Evolutionary conservation across 1,284 basidiomycete species (phyloP), one percentile per base, ranked within the genome.

Genomic region (Naganishia liquefaciens): DNA sequence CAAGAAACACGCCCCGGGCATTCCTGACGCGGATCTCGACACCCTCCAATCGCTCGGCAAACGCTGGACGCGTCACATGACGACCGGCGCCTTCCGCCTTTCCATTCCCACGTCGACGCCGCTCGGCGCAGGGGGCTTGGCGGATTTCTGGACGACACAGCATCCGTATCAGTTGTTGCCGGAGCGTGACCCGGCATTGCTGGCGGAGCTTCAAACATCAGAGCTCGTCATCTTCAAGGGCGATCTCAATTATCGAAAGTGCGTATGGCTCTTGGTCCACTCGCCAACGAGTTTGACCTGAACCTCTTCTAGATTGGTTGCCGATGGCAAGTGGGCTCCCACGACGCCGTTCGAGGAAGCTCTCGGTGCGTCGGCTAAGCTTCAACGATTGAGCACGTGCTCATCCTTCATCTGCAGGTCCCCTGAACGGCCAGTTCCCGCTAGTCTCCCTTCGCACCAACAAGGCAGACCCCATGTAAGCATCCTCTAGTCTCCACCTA

Each of bases 161-260:
- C 85, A 84, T 75, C 86, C 90, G 10, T 96, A 91, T 75, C 91
- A 90, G 85, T 84, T 91, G 71, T 84, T 95, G 83, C 81, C 85
- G 50, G 78, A 77, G 7, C 80, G 81, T 21, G 88, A 87, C 2
- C 84, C 85, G 0, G 80, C 80, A 25, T 78, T 95, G 10, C 85
- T 87, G 73, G 72, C 78, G 1, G 81, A 82, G 62, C 77, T 99
- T 58, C 80, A 82, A 60, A 81, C 81, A 44, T 88, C 89, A 66
- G 84, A 84, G 13, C 80, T 99, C 15, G 93, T 97, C 5, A 85
- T 99, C 65, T 96, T 98, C 82, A 99, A 98, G 83, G 94, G 94
- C 19, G 93, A 96, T 81, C 80, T 96, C 51, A 94, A 94, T 75
- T 93, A 91, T 77, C 85, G 90, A 76, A 92, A 91, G 89, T 90